Conservation (phyloP, 345 rosid genomes). For the Psidium friedrichsthalianum region DNA sequence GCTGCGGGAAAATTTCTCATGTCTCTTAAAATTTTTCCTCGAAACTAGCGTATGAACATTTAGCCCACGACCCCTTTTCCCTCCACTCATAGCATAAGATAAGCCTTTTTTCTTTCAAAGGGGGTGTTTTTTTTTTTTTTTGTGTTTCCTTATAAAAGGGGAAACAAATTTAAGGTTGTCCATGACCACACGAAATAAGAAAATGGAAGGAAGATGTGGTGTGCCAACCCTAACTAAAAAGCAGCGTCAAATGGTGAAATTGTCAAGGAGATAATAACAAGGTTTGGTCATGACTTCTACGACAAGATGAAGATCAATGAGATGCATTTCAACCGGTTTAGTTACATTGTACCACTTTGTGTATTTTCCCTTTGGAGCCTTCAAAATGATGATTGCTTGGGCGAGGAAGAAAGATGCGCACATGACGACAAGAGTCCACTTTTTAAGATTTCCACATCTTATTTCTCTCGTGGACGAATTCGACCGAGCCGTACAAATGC, state of each 20-base stretch:
- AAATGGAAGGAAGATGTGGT: not conserved
- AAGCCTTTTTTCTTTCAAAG: not conserved
- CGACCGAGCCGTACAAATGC: not conserved
- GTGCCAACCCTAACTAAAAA: not conserved
- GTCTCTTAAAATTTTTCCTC: not conserved
- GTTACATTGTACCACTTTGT: not conserved
- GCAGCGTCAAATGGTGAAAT: not conserved
- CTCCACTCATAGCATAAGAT: not conserved
- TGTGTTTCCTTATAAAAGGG: not conserved
- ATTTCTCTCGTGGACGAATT: not conserved
- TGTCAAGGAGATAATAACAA: not conserved
- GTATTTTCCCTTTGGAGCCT: not conserved
- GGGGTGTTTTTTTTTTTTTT: not conserved
- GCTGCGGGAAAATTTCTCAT: not conserved
- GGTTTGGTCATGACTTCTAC: not conserved
- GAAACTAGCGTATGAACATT: not conserved
- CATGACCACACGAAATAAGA: not conserved
- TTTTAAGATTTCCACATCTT: not conserved
- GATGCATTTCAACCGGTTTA: not conserved
- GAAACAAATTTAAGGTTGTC: not conserved
- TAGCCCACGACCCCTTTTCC: not conserved
- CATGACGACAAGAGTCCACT: not conserved
- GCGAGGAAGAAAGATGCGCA: not conserved
- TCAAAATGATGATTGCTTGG: not conserved
- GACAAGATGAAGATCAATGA: not conserved